Base-by-base conservation (phyloP, 2,329 filamentous ascomycete species). In the Leptographium radiaticola region DNA sequence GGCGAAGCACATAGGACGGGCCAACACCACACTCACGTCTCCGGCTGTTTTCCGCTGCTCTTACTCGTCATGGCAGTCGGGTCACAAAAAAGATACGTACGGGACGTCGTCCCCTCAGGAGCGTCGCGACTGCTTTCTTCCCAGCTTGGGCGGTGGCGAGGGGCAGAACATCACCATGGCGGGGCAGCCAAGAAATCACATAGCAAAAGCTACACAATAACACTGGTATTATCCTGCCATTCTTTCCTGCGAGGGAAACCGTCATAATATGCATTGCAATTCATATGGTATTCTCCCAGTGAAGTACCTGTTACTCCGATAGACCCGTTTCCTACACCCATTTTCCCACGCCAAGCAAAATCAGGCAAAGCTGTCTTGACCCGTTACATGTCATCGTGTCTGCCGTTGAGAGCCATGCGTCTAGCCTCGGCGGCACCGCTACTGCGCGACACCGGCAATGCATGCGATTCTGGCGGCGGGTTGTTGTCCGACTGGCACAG, bases 381-480 rank as follows among this genome's bases (percentile, higher is more conserved):
- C 18, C 31, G 12, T 34, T 30, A 25, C 31, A 38, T 40, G 13
- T 38, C 48, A 20, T 42, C 50, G 15, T 45, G 40, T 12, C 33
- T 46, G n/a, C 39, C 44, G 34, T 42, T 34, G 25, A 42, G 51
- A 20, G 40, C 45, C 25, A 53, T 53, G 6, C 4, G 34, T 15
- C 48, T 52, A 1, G 45, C 56, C 25, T 57, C 58, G 7, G 61
- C 58, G n/a, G 59, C 62, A 12, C 60, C 61, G 31, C 72, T 69
- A 8, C 73, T 72, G 1, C 65, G 68, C 7, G 71, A 74, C 46
- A 62, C 68, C 34, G 71, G 59, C 16, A 43, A 3, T 3, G 70
- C 68, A 6, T 66, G 67, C 1, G 66, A 66, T 9, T 71, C 68
- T 2, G 69, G 66, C 52, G 71, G 73, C 1, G 58, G 42, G 12